phyloP scores from a whole-genome alignment of 495 filamentous ascomycete species.

The Daldinia childiae region DNA sequence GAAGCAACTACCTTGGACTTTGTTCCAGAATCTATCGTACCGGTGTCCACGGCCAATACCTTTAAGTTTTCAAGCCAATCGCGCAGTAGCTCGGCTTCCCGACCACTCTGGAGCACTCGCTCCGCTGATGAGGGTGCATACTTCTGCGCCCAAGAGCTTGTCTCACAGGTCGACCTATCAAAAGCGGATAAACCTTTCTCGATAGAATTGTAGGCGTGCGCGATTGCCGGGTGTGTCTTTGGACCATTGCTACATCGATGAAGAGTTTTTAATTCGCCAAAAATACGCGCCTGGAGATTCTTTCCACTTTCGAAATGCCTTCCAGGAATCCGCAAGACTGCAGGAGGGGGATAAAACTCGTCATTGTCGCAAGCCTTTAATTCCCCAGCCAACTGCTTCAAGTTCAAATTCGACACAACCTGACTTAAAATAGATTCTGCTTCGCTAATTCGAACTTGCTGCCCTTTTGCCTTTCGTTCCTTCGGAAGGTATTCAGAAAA shows the following conservation, averaged over 20 bases:
- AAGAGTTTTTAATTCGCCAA: constrained; percentile 46
- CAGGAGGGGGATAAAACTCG: constrained; percentile 50
- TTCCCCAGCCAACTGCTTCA: constrained; percentile 41
- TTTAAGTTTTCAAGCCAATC: constrained; percentile 86
- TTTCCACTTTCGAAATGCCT: constrained; percentile 61
- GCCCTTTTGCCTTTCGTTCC: constrained; percentile 61
- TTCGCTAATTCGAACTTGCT: constrained; percentile 51
- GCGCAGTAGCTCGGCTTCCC: constrained; percentile 73
- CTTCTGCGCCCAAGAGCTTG: constrained; percentile 80
- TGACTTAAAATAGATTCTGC: constrained; percentile 56
- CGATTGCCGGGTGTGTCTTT: constrained; percentile 65
- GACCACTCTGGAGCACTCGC: constrained; percentile 80
- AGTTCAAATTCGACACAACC: constrained; percentile 10
- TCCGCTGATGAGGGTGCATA: constrained; percentile 77
- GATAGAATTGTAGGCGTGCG: constrained; percentile 68
- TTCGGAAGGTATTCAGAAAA: neutral
- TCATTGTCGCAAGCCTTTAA: constrained; percentile 52
- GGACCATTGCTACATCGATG: constrained; percentile 23
- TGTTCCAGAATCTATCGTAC: constrained; percentile 58
- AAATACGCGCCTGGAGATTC: constrained; percentile 55
- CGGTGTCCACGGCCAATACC: constrained; percentile 76
- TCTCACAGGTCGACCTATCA: constrained; percentile 80
- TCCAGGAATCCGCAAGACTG: constrained; percentile 56
- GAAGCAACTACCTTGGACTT: constrained; percentile 54
- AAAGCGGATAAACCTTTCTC: constrained; percentile 74